Base-by-base conservation (phyloP, 31 red algal genomes). In the Endocladia muricata region DNA sequence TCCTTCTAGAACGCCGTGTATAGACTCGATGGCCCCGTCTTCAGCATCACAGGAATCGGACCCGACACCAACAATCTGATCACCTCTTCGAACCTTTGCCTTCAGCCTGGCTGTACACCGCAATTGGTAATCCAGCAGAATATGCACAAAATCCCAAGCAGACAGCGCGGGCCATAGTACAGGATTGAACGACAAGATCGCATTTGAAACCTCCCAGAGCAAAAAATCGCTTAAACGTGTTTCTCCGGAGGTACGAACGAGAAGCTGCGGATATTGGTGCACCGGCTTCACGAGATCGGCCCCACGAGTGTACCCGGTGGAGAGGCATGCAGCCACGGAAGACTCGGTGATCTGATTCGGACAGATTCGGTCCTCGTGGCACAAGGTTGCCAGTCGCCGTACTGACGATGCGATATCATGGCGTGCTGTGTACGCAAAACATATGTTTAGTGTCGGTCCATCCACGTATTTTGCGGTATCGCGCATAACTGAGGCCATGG, bases 181-280 rank as follows among this genome's bases (percentile, higher is more conserved):
- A 3, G 69, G 69, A 44, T 78, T 77, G 28, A 99, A 99, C n/a
- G 73, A 84, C 17, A 94, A 38, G 28, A 79, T 51, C 1, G 88
- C 48, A 36, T 88, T 54, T 3, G 34, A 39, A 23, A 76, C 44
- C 48, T 99, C 92, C 84, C 89, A 95, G 23, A 96, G 76, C 36
- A 99, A 63, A 78, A 99, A 99, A 61, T 95, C 88, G 34, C 84
- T 90, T 59, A 99, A 73, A 4, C 96, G 73, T 29, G 76, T 84
- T 71, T 99, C 96, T 8, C 92, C 96, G 0, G 88, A 93, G 2
- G 96, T 99, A 51, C 96, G 69, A 1, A 99, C 74, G 21, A 99
- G 41, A 60, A 99, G 49, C 32, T 95, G 81, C 38, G 93, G 93
- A 58, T 68, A 83, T n/a, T n/a, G n/a, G 29, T 36, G 60, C 7